A percentile compares a stretch with the other conserved stretches of the same genome.
Evolutionary conservation across 2,329 filamentous ascomycete species (phyloP).

Genomic region (Fusarium neocosmosporiellum): DNA sequence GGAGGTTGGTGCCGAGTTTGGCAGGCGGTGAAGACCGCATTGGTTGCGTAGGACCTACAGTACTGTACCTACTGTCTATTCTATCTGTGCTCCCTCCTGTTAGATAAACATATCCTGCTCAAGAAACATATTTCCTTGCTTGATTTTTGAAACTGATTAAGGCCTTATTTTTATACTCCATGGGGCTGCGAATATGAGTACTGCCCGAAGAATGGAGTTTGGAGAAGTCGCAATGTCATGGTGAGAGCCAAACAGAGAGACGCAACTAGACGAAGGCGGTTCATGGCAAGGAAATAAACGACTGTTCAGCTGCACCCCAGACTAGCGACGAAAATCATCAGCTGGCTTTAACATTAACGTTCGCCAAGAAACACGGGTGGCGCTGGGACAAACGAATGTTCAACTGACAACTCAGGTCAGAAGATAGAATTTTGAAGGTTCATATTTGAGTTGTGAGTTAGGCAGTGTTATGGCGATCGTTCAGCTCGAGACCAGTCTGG

Average conservation of each 20-base stretch:
- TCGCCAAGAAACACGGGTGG: neutral
- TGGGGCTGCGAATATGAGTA: neutral
- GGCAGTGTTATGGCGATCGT: neutral
- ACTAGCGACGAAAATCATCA: neutral
- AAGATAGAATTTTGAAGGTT: neutral
- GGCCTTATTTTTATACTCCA: constrained; percentile 18
- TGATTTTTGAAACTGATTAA: neutral
- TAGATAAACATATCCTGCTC: neutral
- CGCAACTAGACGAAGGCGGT: neutral
- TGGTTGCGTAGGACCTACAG: neutral
- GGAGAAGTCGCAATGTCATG: neutral
- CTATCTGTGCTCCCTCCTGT: no score
- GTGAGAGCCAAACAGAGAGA: neutral
- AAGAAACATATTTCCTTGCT: neutral
- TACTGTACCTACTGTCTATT: neutral
- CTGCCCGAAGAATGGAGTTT: neutral
- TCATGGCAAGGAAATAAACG: neutral
- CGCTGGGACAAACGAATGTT: neutral
- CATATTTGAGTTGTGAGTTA: neutral
- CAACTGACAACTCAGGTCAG: neutral
- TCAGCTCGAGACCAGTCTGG: neutral
- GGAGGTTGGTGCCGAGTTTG: neutral
- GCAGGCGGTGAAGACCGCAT: constrained; percentile 38
- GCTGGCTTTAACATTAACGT: neutral
- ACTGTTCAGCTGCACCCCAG: neutral